A percentile compares a stretch with the other conserved stretches of the same genome.
phyloP scores from a whole-genome alignment of 345 rosid genomes.

The Populus pruinosa region DNA sequence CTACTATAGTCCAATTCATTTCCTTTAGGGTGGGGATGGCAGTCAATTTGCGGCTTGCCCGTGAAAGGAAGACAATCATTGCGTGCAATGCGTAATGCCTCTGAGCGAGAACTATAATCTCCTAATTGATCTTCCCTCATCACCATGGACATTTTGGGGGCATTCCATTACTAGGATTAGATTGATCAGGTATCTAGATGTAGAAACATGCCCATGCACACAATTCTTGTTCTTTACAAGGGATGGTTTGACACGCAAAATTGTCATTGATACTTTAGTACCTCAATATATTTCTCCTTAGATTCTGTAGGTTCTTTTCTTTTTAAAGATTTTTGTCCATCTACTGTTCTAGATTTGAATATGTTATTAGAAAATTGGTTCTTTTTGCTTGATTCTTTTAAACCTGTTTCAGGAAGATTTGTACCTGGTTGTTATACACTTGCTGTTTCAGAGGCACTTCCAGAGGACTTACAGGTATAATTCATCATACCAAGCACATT shows the following conservation, averaged over 20 bases:
- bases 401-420: slow-evolving; percentile 55
- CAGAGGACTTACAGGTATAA: slow-evolving; percentile 80
- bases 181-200: not conserved
- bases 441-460: slow-evolving; percentile 73
- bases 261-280: not conserved
- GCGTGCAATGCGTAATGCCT: too few relatives aligned
- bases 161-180: not conserved
- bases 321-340: too few relatives aligned
- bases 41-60: too few relatives aligned
- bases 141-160: not conserved
- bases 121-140: not conserved
- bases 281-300: not conserved
- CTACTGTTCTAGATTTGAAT: not conserved
- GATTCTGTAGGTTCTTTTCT: not conserved
- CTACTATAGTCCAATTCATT: not conserved
- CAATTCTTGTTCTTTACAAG: not conserved
- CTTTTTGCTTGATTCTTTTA: not conserved
- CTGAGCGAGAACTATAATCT: too few relatives aligned
- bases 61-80: too few relatives aligned
- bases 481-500: slow-evolving; percentile 5
- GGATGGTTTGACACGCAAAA: not conserved
- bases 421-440: slow-evolving; percentile 88
- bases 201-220: not conserved
- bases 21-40: not conserved
- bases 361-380: not conserved